Base-by-base conservation (phyloP, 805 yeast genomes). In the Priceomyces medius region DNA sequence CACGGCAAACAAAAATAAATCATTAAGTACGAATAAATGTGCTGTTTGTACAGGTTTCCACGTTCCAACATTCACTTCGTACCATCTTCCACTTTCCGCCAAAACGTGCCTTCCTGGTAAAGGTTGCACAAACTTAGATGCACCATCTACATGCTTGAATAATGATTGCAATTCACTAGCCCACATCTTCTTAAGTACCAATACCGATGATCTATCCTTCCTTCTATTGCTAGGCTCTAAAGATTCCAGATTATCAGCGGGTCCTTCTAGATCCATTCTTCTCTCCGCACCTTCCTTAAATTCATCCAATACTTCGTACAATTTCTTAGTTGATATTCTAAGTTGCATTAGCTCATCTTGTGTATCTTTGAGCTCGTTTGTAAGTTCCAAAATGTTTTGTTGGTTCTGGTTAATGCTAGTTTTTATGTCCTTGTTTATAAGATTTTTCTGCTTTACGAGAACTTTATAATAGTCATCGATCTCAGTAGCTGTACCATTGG, bases 101-200 rank as follows among this genome's bases (percentile, higher is more conserved):
- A 88, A 64, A 2, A 89, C 77, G 59, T 88, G 96, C 37, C 96
- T 74, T 3, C 90, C 93, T 0, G 90, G 88, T 6, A 77, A 59
- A 1, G 86, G 79, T 16, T 88, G 85, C 28, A 89, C 71, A 45
- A 76, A 79, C 54, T 85, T 85, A 51, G 86, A 90, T 1, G 95
- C 89, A n/a, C 96, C 95, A 48, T 90, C 96, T 12, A 90, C 95
- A 47, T 85, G 88, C 50, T 80, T 80, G 60, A 83, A 88, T 38
- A 89, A 64, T 7, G 79, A 74, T 41, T 76, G 78, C 55, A 89
- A 67, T 54, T 85, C 88, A 32, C 72, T 71, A 12, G 81, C 85
- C 96, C 97, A 88, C 70, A 85, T 77, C 52, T 81, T 81, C 58
- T 87, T 91, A 38, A 89, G 65, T 40, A 86, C 78, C 40, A 84